These are phyloP conservation scores for Euphorbia pulcherrima DNA, from an alignment of 345 rosid species.

Conservation along the genomic window DNA sequence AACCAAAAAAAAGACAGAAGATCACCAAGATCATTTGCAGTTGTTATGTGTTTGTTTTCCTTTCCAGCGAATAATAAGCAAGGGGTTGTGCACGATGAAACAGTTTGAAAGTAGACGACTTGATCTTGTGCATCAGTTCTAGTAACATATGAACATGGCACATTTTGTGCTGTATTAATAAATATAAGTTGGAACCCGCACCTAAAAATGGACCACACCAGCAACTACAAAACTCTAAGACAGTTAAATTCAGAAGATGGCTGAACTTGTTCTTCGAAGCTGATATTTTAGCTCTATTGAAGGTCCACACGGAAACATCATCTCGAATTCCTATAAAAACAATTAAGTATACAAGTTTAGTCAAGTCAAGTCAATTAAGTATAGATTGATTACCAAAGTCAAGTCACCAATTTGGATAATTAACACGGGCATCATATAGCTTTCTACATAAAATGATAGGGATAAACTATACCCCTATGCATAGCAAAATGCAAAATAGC, in stretches of 20 bases:
- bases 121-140: no score
- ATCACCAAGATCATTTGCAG: no score
- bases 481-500: no score
- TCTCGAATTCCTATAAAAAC: constrained; percentile 41
- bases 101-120: no score
- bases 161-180: constrained; percentile 14
- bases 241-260: constrained; percentile 29
- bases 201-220: constrained; percentile 2
- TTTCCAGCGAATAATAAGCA: no score
- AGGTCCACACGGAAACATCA: constrained; percentile 20
- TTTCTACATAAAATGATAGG: no score
- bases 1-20: no score
- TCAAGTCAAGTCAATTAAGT: no score
- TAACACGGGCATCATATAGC: no score
- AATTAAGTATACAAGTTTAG: background rate
- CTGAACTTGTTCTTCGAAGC: constrained; percentile 58
- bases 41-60: no score
- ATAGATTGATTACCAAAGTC: background rate
- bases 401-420: background rate
- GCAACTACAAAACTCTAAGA: constrained; percentile 18
- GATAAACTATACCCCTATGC: no score
- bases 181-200: constrained; percentile 1
- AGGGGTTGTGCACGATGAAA: no score
- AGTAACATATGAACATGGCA: constrained; percentile 22
- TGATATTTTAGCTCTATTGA: constrained; percentile 34